A percentile compares a stretch with the other conserved stretches of the same genome.
phyloP scores from a whole-genome alignment of 1,284 basidiomycete genomes.

The Cystobasidium pallidum region DNA sequence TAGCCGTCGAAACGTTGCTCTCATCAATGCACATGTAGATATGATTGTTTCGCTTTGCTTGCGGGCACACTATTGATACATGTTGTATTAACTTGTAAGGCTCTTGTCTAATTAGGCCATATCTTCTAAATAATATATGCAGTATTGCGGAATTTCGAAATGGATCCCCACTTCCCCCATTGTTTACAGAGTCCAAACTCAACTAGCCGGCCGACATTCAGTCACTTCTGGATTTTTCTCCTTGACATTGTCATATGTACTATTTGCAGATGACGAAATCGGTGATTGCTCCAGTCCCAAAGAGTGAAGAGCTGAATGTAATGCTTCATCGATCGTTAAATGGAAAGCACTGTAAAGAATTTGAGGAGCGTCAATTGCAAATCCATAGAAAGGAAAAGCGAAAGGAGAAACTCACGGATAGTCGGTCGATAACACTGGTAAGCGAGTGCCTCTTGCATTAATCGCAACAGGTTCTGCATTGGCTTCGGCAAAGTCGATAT shows the following conservation, averaged over 20 bases:
- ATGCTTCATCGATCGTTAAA: slow-evolving; percentile 40
- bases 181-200: too few relatives aligned
- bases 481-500: slow-evolving; percentile 36
- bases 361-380: background rate
- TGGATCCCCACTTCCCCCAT: too few relatives aligned
- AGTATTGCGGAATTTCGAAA: too few relatives aligned
- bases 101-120: too few relatives aligned
- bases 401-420: slow-evolving; percentile 22
- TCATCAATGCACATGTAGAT: too few relatives aligned
- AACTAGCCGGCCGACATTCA: background rate
- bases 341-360: slow-evolving; percentile 30
- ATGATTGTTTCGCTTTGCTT: too few relatives aligned
- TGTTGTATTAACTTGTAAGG: too few relatives aligned
- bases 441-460: background rate
- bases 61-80: too few relatives aligned
- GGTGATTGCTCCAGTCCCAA: slow-evolving; percentile 24
- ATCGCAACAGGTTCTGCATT: background rate
- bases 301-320: slow-evolving; percentile 14
- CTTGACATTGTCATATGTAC: slow-evolving; percentile 5
- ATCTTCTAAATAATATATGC: too few relatives aligned
- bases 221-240: slow-evolving; percentile 3
- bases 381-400: background rate
- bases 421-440: slow-evolving; percentile 38
- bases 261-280: slow-evolving; percentile 6
- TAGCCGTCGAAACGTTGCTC: too few relatives aligned